These are phyloP conservation scores for Viridothelium virens DNA, from an alignment of 495 filamentous ascomycete genomes.

Conservation along the genomic window DNA sequence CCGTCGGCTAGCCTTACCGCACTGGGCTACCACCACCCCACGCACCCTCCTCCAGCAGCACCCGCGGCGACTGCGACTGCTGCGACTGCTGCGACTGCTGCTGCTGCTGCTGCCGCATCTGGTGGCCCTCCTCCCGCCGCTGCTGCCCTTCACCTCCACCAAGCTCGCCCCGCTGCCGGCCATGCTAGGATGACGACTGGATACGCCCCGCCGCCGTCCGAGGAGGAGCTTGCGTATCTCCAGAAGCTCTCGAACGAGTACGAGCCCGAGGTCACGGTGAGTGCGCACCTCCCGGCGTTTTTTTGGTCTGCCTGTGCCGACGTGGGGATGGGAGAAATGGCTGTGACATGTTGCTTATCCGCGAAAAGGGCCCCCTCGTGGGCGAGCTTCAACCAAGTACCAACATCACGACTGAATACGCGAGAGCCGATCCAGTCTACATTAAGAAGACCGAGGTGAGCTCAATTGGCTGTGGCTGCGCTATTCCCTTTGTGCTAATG, in stretches of 20 bases:
- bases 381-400: slow-evolving; percentile 69
- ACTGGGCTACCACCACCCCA: not conserved
- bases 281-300: slow-evolving; percentile 12
- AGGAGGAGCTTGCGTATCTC: slow-evolving; percentile 38
- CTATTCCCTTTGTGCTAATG: slow-evolving; percentile 8
- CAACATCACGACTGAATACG: slow-evolving; percentile 77
- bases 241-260: slow-evolving; percentile 41
- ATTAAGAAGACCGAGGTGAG: slow-evolving; percentile 78
- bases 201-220: slow-evolving; percentile 16
- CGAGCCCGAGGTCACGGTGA: slow-evolving; percentile 36
- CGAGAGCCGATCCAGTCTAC: slow-evolving; percentile 78
- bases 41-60: not conserved
- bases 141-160: slow-evolving; percentile 20
- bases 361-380: slow-evolving; percentile 66
- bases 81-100: not conserved
- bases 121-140: slow-evolving; percentile 8
- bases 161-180: slow-evolving; percentile 9
- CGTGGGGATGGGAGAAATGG: not conserved
- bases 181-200: slow-evolving; percentile 11
- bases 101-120: not conserved
- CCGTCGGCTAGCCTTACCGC: not conserved
- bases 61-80: not conserved
- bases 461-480: slow-evolving; percentile 19
- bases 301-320: not conserved
- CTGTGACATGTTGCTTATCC: not conserved